These are phyloP conservation scores for Thelephora terrestris DNA, from an alignment of 1,284 basidiomycete species.

Conservation along the genomic window DNA sequence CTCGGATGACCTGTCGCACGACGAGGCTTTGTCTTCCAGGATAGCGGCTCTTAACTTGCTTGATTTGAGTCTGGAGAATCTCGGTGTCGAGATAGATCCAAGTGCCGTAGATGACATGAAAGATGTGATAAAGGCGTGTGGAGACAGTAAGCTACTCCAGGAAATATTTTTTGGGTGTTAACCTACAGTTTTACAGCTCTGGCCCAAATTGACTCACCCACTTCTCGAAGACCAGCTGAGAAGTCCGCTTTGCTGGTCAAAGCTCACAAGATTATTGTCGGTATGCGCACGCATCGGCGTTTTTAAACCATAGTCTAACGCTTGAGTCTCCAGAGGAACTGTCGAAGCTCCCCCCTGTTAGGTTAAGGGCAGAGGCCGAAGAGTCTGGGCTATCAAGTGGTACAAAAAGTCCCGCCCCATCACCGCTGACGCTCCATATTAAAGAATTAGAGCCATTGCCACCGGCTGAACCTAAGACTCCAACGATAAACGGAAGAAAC, in stretches of 20 bases:
- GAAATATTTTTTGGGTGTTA: neutral
- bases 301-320: neutral
- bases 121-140: constrained; percentile 61
- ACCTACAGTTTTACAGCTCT: constrained; percentile 39
- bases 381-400: constrained; percentile 19
- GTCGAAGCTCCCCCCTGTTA: constrained; percentile 53
- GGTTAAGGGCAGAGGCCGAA: constrained; percentile 51
- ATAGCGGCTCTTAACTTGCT: constrained; percentile 87
- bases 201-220: constrained; percentile 47
- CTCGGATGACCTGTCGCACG: constrained; percentile 76
- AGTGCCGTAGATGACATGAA: constrained; percentile 46
- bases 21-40: constrained; percentile 79
- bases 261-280: constrained; percentile 77
- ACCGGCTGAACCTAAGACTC: constrained; percentile 1
- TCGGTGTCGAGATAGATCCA: constrained; percentile 67
- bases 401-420: constrained; percentile 22
- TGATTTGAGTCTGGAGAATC: constrained; percentile 77
- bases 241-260: constrained; percentile 75
- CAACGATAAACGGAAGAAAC: no score
- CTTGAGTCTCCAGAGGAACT: constrained; percentile 46
- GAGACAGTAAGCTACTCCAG: constrained; percentile 49
- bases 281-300: constrained; percentile 23
- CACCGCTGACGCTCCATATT: constrained; percentile 10
- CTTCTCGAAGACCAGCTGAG: constrained; percentile 59
- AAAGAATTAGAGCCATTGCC: neutral